These are phyloP conservation scores for Pyricularia sp. DNA, from an alignment of 2,329 filamentous ascomycete species.

Conservation along the genomic window DNA sequence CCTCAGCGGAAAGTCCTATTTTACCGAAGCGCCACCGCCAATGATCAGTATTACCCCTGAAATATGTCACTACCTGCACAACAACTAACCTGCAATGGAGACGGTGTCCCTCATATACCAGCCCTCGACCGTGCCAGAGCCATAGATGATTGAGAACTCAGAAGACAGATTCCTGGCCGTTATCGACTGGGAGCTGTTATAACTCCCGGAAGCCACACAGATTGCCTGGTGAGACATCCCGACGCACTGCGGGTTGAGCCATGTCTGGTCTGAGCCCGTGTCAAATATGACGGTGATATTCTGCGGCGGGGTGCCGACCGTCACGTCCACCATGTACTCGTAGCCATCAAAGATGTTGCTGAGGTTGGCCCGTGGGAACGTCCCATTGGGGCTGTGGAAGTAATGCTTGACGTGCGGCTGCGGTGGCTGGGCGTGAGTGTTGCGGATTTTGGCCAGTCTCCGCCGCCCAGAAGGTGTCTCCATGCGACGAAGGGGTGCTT, in stretches of 20 bases:
- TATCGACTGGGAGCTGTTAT: slow-evolving; percentile 10
- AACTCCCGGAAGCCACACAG: slow-evolving; percentile 10
- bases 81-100: slow-evolving; percentile 8
- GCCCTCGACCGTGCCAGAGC: slow-evolving; percentile 10
- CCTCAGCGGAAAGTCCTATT: not conserved
- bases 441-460: not conserved
- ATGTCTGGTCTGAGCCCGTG: slow-evolving; percentile 32
- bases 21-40: no score
- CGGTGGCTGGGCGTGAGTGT: not conserved
- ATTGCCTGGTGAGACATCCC: slow-evolving; percentile 8
- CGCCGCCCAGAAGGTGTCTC: not conserved
- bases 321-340: slow-evolving; percentile 4
- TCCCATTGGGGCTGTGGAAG: not conserved
- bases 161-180: slow-evolving; percentile 8
- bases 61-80: not conserved
- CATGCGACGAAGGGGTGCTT: slow-evolving; percentile 1
- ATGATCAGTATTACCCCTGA: not conserved
- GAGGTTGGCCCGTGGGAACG: not conserved
- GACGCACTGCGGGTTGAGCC: slow-evolving; percentile 20
- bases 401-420: not conserved
- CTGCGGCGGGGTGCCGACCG: slow-evolving; percentile 27
- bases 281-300: slow-evolving; percentile 27
- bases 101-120: slow-evolving; percentile 11
- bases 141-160: slow-evolving; percentile 11
- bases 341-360: slow-evolving; percentile 5